Evolutionary conservation across 2,329 filamentous ascomycete species (phyloP).

Genomic region (Periconia macrospinosa): DNA sequence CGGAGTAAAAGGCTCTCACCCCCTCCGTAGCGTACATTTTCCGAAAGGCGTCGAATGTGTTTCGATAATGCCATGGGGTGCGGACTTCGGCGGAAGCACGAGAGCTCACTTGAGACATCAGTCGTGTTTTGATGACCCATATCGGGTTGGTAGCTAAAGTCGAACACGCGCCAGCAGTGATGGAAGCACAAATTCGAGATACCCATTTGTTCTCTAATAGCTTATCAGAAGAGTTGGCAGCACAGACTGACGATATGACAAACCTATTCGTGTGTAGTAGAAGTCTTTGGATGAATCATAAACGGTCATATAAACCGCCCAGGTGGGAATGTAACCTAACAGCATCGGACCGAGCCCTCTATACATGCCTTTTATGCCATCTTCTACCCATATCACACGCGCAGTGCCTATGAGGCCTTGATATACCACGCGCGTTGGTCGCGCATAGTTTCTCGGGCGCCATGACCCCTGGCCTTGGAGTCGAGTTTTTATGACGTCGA

Average conservation of each 20-base stretch:
- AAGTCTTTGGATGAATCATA: conserved; percentile 87
- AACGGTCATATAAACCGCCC: conserved; percentile 97
- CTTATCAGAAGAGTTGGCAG: not conserved
- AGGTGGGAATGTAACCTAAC: conserved; percentile 92
- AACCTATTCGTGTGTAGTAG: conserved; percentile 65
- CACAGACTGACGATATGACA: conserved; percentile 1
- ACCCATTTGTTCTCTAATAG: conserved; percentile 64
- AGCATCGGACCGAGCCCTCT: conserved; percentile 92
- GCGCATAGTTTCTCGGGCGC: conserved; percentile 53
- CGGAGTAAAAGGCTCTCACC: conserved; percentile 89
- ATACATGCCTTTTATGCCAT: conserved; percentile 89
- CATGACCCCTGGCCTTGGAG: conserved; percentile 93
- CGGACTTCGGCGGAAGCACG: conserved; percentile 58
- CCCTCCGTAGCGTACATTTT: conserved; percentile 97
- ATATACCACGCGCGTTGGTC: conserved; percentile 65
- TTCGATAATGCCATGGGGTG: conserved; percentile 87
- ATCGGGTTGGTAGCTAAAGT: conserved; percentile 96
- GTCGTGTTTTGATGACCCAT: conserved; percentile 97
- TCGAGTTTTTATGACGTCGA: conserved; percentile 99
- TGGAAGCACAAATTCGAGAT: conserved; percentile 84
- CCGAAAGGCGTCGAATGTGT: conserved; percentile 84
- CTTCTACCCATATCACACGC: conserved; percentile 80
- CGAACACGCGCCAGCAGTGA: conserved; percentile 88
- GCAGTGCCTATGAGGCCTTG: conserved; percentile 86
- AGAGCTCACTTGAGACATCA: conserved; percentile 87